Evolutionary conservation across 2,329 filamentous ascomycete species (phyloP), one percentile per base, ranked within the genome.

Genomic region (Neofusicoccum sp.): DNA sequence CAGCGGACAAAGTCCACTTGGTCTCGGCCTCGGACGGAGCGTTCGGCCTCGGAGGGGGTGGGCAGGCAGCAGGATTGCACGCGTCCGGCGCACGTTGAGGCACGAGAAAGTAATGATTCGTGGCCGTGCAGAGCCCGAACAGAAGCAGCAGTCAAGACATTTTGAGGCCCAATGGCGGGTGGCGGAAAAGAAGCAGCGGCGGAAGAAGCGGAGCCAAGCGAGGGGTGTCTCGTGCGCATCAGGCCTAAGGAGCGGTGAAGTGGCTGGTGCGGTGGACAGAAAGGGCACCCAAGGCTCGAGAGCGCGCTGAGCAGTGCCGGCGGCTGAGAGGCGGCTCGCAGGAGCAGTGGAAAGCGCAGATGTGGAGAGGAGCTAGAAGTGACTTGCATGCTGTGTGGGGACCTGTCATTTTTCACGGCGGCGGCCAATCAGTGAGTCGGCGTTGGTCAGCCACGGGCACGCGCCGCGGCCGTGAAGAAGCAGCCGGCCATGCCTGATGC

Each of bases 341-440:
- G 12, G 6, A 48, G 26, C 34, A 12, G 36, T 30, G 14, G 36
- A 54, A n/a, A n/a, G n/a, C n/a, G 51, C 28, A 41, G 24, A 41
- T 54, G 51, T 54, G 51, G 51, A 54, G 51, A 54, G 51, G 20
- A 12, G 24, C 51, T 54, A 54, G 51, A 54, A 54, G 51, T 54
- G 51, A 54, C 34, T 16, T 43, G 51, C 51, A 54, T 43, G 9
- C n/a, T n/a, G n/a, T n/a, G 51, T 43, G 51, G 51, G 16, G 51
- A 33, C 28, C 20, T 33, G 51, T 26, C 41, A 12, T 43, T 33
- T 41, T 54, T 24, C n/a, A n/a, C n/a, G n/a, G 2, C 6, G 30
- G 36, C 20, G 14, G 36, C 51, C 51, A 54, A 54, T 54, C 36
- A 43, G 36, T 41, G n/a, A 12, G 36, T n/a, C 14, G 51, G 36